Evolutionary conservation across 306 rosid genomes (phyloP).

Genomic region (Vigna nakashimae): DNA sequence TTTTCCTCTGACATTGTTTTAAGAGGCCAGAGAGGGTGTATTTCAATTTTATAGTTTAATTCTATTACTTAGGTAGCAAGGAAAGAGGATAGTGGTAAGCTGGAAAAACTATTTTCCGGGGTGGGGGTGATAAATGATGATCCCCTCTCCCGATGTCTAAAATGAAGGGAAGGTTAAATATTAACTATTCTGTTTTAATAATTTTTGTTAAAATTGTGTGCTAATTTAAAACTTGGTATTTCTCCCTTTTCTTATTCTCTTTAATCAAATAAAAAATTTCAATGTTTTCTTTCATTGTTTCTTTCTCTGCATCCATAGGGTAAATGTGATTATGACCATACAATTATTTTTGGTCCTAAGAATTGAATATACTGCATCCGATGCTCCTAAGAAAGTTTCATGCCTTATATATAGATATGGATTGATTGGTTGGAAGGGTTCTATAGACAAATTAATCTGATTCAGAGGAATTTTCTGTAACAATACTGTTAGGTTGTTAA

Average conservation of each 20-base stretch:
- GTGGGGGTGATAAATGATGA: background rate
- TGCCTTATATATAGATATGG: background rate
- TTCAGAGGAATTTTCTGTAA: background rate
- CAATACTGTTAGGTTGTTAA: slow-evolving; percentile 21
- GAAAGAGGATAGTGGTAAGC: slow-evolving; percentile 9
- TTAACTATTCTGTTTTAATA: background rate
- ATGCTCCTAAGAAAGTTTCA: slow-evolving; percentile 25
- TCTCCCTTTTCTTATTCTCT: background rate
- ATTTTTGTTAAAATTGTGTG: slow-evolving; percentile 5
- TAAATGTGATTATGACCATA: background rate
- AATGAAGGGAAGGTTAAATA: background rate
- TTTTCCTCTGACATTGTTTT: slow-evolving; percentile 8
- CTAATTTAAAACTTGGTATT: background rate
- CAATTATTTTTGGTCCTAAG: slow-evolving; percentile 1
- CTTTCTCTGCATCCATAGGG: background rate
- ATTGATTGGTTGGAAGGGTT: slow-evolving; percentile 10
- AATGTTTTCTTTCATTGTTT: background rate
- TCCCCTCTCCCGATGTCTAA: slow-evolving; percentile 7
- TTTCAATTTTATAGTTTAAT: slow-evolving; percentile 20
- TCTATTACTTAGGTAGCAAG: background rate
- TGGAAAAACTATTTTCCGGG: background rate
- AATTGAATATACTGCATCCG: slow-evolving; percentile 15
- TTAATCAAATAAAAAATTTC: background rate
- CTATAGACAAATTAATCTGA: slow-evolving; percentile 27
- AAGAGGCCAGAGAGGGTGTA: background rate